These are phyloP conservation scores for Cordyceps fumosorosea DNA, from an alignment of 2,329 filamentous ascomycete genomes.

Conservation along the genomic window DNA sequence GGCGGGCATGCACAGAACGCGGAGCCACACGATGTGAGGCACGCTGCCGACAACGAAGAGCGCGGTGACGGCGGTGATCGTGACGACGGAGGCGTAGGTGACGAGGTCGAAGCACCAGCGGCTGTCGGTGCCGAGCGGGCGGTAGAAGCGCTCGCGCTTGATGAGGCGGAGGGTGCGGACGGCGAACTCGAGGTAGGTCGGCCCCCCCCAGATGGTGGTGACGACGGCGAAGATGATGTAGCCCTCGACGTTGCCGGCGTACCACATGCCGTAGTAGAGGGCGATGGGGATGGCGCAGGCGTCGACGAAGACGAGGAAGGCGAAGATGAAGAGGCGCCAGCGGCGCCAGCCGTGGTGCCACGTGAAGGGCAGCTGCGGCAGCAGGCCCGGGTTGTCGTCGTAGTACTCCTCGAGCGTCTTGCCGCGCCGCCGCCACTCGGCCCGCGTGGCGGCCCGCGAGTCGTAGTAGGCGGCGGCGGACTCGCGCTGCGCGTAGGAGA, in stretches of 20 bases:
- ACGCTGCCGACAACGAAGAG: constrained; percentile 45
- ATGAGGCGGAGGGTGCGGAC: constrained; percentile 43
- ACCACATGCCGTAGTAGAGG: constrained; percentile 45
- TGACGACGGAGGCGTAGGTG: constrained; percentile 39
- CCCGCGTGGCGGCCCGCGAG: constrained; percentile 30
- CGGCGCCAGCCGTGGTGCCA: constrained; percentile 34
- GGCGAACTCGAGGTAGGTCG: constrained; percentile 48
- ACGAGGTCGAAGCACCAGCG: constrained; percentile 46
- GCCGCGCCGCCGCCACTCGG: constrained; percentile 29
- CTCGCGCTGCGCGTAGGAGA: constrained; percentile 29
- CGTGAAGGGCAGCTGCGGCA: constrained; percentile 35
- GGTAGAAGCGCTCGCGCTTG: constrained; percentile 41
- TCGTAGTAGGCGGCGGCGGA: constrained; percentile 34
- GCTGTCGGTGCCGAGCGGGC: constrained; percentile 39
- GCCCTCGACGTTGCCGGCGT: constrained; percentile 30
- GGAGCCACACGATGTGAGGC: constrained; percentile 42
- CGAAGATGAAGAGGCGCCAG: constrained; percentile 40
- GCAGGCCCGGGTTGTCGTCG: constrained; percentile 29
- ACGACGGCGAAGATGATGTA: constrained; percentile 45
- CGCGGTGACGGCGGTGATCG: constrained; percentile 42
- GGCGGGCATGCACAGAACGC: constrained; percentile 45
- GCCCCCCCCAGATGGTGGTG: constrained; percentile 48
- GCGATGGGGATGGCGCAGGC: constrained; percentile 40
- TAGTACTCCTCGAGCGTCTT: constrained; percentile 34
- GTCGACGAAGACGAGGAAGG: constrained; percentile 41